These are phyloP conservation scores for Crotalaria pallida DNA, from an alignment of 306 rosid species.

Conservation along the genomic window DNA sequence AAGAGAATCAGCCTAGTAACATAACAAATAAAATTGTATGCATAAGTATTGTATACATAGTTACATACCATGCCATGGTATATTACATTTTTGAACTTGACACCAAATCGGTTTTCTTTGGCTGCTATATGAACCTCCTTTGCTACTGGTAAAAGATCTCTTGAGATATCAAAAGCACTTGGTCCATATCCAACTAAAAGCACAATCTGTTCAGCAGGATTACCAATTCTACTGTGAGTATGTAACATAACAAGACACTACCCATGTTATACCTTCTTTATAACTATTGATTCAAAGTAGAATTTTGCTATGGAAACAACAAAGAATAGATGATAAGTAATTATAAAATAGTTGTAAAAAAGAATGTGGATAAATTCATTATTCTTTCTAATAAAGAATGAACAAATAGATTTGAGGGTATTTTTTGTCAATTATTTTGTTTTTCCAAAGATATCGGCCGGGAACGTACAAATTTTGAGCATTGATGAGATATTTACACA, in stretches of 20 bases:
- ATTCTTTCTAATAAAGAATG: no score
- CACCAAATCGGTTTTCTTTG: neutral
- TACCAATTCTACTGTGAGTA: neutral
- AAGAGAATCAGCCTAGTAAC: neutral
- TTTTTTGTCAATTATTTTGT: no score
- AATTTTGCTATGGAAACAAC: no score
- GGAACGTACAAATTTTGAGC: no score
- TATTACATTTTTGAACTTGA: neutral
- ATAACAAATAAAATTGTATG: neutral
- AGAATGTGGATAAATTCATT: no score
- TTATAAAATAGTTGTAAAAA: no score
- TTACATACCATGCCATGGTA: constrained; percentile 3
- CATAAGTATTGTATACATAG: neutral
- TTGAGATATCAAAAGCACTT: constrained; percentile 25
- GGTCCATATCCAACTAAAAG: constrained; percentile 13
- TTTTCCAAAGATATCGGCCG: no score
- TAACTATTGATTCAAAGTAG: no score
- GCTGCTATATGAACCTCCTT: constrained; percentile 22
- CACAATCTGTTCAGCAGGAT: neutral
- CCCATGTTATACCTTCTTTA: no score
- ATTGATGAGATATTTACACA: no score
- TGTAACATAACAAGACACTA: neutral
- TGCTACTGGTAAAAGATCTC: constrained; percentile 1
- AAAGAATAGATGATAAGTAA: no score
- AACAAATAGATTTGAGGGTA: no score